These are phyloP conservation scores for Arthrobotrys conoides DNA, from an alignment of 2,329 filamentous ascomycete species.

Conservation along the genomic window DNA sequence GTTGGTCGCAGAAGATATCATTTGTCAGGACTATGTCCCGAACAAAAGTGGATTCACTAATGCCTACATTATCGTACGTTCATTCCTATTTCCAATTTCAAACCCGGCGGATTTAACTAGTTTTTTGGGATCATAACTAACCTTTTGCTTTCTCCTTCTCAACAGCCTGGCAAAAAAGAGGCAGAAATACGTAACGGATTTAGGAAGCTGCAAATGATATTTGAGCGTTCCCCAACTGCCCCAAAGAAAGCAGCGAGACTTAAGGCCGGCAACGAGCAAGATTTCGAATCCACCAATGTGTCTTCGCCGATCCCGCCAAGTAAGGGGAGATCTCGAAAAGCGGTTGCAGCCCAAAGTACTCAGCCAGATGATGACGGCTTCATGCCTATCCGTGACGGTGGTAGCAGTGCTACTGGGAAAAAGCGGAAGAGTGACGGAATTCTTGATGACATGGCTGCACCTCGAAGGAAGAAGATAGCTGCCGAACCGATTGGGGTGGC, in stretches of 20 bases:
- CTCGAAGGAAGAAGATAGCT: conserved; percentile 64
- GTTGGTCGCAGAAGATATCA: conserved; percentile 79
- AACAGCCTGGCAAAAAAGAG: conserved; percentile 66
- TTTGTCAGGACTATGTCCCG: conserved; percentile 78
- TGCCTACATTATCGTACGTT: conserved; percentile 78
- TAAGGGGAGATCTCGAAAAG: conserved; percentile 58
- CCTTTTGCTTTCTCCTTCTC: conserved; percentile 37
- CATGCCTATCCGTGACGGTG: conserved; percentile 63
- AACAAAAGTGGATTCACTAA: conserved; percentile 78
- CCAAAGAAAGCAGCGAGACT: conserved; percentile 64
- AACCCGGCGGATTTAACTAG: background rate
- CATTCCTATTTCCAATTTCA: conserved; percentile 47
- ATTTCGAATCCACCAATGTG: conserved; percentile 77
- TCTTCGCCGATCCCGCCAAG: conserved; percentile 72
- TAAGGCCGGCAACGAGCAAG: conserved; percentile 67
- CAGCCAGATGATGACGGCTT: conserved; percentile 48
- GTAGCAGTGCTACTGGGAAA: conserved; percentile 52
- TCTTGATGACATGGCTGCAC: conserved; percentile 66
- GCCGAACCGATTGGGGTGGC: conserved; percentile 75
- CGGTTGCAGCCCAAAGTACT: conserved; percentile 63
- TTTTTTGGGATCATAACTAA: background rate
- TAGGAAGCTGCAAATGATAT: conserved; percentile 64
- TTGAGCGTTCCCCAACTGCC: conserved; percentile 62
- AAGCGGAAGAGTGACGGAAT: conserved; percentile 63
- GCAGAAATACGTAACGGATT: conserved; percentile 59